Evolutionary conservation across 371 early-diverging fungal species (phyloP).

Genomic region (Lichtheimia corymbifera): DNA sequence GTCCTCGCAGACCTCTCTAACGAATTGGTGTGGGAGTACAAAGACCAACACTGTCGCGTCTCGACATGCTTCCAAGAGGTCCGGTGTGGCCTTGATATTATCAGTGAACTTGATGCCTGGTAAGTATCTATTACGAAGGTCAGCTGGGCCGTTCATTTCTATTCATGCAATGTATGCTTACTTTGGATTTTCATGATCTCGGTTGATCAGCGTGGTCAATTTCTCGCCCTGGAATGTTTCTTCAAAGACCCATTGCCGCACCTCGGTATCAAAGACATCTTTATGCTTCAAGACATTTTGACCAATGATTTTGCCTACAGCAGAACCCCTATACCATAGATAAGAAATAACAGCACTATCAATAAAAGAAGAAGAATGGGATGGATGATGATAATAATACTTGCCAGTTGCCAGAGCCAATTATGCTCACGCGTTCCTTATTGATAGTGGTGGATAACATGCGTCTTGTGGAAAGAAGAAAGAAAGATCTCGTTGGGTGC

Average conservation of each 20-base stretch:
- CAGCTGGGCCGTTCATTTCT: not conserved
- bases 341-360: not conserved
- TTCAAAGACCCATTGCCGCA: conserved; percentile 96
- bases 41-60: conserved; percentile 92
- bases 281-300: conserved; percentile 72
- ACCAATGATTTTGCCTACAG: conserved; percentile 93
- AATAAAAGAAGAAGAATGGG: conserved; percentile 5
- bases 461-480: conserved; percentile 4
- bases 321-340: conserved; percentile 87
- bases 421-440: conserved; percentile 82
- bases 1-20: conserved; percentile 78
- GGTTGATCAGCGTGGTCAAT: conserved; percentile 94
- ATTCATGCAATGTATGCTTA: conserved; percentile 25
- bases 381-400: not conserved
- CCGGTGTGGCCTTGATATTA: conserved; percentile 86
- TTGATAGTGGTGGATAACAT: conserved; percentile 5
- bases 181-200: conserved; percentile 92
- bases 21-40: conserved; percentile 98
- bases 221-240: conserved; percentile 83
- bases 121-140: conserved; percentile 63
- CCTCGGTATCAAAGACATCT: conserved; percentile 72
- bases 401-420: conserved; percentile 96
- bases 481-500: not conserved
- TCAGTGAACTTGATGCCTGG: conserved; percentile 89
- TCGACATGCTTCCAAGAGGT: conserved; percentile 73